A percentile compares a stretch with the other conserved stretches of the same genome.
These are phyloP conservation scores for Brassica incana DNA, from an alignment of 345 rosid species.

Conservation along the genomic window DNA sequence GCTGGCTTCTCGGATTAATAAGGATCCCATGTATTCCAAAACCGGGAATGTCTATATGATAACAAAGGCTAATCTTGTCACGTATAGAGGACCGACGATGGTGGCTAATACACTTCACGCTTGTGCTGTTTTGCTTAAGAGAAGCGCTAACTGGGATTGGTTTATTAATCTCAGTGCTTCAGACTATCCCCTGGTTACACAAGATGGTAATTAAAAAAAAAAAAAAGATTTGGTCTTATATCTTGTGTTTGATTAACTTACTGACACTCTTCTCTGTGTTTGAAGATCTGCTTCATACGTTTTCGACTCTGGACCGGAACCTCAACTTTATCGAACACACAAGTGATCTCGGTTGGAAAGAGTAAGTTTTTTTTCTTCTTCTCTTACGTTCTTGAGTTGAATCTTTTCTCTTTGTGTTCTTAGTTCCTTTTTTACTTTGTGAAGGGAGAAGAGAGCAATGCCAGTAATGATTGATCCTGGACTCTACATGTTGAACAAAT, in stretches of 20 bases:
- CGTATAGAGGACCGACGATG: constrained; percentile 98
- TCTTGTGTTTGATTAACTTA: constrained; percentile 15
- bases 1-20: constrained; percentile 67
- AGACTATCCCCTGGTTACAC: constrained; percentile 96
- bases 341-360: constrained; percentile 92
- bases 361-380: constrained; percentile 48
- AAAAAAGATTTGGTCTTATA: background rate
- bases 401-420: background rate
- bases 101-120: constrained; percentile 99
- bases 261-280: constrained; percentile 22
- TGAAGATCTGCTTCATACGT: constrained; percentile 81
- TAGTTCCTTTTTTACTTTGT: constrained; percentile 21
- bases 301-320: constrained; percentile 63
- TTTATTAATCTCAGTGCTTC: constrained; percentile 99
- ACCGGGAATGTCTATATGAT: constrained; percentile 82
- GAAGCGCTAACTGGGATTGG: constrained; percentile 94
- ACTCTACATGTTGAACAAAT: constrained; percentile 66
- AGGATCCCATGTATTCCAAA: constrained; percentile 64
- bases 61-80: constrained; percentile 94
- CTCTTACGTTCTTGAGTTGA: background rate
- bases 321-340: constrained; percentile 93
- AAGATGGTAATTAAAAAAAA: constrained; percentile 60
- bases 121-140: constrained; percentile 88
- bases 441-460: constrained; percentile 93
- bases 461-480: constrained; percentile 98